Percentiles rank a stretch among this genome's conserved stretches.
phyloP scores from a whole-genome alignment of 306 rosid genomes.

The Senna tora region DNA sequence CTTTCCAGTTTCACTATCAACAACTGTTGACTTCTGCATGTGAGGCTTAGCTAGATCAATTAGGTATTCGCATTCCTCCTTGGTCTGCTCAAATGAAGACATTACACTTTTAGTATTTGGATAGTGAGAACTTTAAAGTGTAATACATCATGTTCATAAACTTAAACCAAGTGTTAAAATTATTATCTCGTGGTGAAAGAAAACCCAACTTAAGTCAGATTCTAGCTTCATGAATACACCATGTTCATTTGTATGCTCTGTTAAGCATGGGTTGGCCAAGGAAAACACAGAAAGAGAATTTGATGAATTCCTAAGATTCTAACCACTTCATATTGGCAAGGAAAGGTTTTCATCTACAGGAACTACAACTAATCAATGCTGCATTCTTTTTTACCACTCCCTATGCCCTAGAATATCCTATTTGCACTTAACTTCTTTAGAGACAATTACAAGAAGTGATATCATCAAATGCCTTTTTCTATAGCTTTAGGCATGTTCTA shows the following conservation, averaged over 20 bases:
- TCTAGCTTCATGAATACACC: conserved; percentile 18
- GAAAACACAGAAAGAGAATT: conserved; percentile 18
- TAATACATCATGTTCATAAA: conserved; percentile 17
- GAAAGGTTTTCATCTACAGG: conserved; percentile 22
- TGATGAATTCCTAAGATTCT: conserved; percentile 1
- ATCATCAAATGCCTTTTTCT: background rate
- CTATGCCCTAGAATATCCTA: background rate
- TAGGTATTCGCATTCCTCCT: conserved; percentile 86
- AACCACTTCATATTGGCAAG: background rate
- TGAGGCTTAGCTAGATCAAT: conserved; percentile 75
- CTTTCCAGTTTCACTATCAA: conserved; percentile 91
- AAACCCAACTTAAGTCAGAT: conserved; percentile 14
- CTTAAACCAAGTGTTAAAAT: conserved; percentile 13
- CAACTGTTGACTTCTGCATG: conserved; percentile 90
- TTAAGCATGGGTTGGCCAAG: conserved; percentile 28
- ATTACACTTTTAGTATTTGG: conserved; percentile 41
- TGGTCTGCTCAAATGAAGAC: conserved; percentile 63
- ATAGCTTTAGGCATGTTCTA: background rate
- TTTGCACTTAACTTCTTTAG: conserved; percentile 4
- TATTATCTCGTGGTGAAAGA: background rate
- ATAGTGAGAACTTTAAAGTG: conserved; percentile 13
- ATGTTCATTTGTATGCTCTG: background rate
- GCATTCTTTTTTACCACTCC: conserved; percentile 9
- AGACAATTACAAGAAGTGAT: background rate
- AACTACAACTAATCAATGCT: conserved; percentile 14